Evolutionary conservation across 2,329 filamentous ascomycete species (phyloP).

Genomic region (Colletotrichum horii): DNA sequence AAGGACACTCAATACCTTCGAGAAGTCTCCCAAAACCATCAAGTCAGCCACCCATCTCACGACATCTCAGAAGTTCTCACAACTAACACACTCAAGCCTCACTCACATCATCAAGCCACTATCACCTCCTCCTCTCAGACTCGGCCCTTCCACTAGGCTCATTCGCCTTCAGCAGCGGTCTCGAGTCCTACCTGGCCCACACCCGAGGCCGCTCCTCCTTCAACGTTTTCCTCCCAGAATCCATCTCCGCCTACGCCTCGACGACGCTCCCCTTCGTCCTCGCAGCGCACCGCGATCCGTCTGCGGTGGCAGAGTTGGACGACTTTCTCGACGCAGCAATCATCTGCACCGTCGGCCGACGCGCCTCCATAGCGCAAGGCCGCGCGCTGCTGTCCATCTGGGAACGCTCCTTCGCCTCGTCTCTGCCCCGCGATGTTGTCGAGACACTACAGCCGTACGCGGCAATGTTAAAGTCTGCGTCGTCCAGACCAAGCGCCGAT

Average conservation of each 20-base stretch:
- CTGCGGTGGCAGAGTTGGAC: conserved; percentile 63
- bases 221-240: conserved; percentile 71
- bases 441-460: conserved; percentile 40
- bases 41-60: conserved; percentile 22
- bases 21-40: conserved; percentile 16
- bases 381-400: conserved; percentile 76
- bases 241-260: conserved; percentile 72
- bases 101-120: conserved; percentile 52
- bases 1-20: not conserved
- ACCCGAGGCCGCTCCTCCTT: conserved; percentile 56
- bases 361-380: conserved; percentile 78
- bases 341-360: conserved; percentile 78
- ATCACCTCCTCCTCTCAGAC: conserved; percentile 79
- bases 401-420: conserved; percentile 69
- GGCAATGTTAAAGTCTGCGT: conserved; percentile 33
- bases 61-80: conserved; percentile 6
- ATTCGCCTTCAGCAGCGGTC: conserved; percentile 85
- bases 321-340: conserved; percentile 79
- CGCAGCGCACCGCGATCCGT: conserved; percentile 64
- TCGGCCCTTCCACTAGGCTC: conserved; percentile 82
- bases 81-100: not conserved
- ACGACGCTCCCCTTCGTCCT: conserved; percentile 79
- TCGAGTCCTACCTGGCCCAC: conserved; percentile 84
- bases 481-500: conserved; percentile 21
- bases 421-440: conserved; percentile 29